Percentiles rank a stretch among this genome's conserved stretches.
Evolutionary conservation across 2,329 filamentous ascomycete species (phyloP).

Genomic region (Phyllosticta ampelicida): DNA sequence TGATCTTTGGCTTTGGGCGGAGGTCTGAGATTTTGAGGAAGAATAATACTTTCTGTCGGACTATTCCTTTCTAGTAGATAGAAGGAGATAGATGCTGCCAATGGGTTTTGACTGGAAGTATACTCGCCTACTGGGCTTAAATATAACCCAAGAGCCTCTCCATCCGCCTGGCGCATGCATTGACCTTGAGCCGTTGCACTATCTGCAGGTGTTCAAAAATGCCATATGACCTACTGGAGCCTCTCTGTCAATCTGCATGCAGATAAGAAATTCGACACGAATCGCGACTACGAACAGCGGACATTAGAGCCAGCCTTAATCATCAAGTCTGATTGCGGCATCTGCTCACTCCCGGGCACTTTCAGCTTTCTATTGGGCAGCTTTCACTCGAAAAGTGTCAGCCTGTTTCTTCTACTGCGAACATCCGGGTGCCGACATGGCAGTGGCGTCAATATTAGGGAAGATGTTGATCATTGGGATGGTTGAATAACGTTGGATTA

Average conservation of each 20-base stretch:
- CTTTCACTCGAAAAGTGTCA: neutral
- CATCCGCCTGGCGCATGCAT: too few species aligned
- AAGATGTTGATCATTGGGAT: neutral
- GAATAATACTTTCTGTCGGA: neutral
- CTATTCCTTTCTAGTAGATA: neutral
- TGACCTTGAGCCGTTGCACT: too few species aligned
- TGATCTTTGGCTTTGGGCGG: neutral
- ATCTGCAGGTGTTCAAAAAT: too few species aligned
- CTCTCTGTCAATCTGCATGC: too few species aligned
- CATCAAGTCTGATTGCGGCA: neutral
- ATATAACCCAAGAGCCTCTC: too few species aligned
- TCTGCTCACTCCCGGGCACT: neutral
- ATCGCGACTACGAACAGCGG: neutral
- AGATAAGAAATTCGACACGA: neutral
- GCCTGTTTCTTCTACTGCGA: neutral
- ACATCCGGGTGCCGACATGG: neutral
- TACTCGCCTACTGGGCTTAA: neutral
- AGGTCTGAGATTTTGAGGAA: neutral
- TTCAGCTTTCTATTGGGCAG: neutral
- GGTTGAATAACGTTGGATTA: neutral
- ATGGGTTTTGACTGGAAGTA: neutral
- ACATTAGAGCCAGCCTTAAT: neutral
- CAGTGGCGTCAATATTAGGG: neutral
- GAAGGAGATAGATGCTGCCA: neutral
- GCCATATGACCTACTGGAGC: too few species aligned